phyloP scores from a whole-genome alignment of 202 grass and related monocot species.

The Cymbopogon flexuosus region DNA sequence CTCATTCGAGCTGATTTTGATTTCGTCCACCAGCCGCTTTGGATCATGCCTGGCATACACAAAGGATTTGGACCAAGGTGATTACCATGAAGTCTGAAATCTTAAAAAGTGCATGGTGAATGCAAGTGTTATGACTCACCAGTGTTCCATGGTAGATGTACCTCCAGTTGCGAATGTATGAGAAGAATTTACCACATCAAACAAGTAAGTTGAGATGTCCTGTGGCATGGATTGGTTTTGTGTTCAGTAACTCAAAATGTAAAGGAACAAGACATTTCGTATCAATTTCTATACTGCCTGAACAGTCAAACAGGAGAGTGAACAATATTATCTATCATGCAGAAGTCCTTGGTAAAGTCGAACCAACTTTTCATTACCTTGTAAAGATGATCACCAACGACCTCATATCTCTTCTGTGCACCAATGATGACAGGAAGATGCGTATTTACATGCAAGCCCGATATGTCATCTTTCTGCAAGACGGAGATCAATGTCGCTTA shows the following conservation, averaged over 20 bases:
- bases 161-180: conserved; percentile 67
- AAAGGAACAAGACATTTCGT: not conserved
- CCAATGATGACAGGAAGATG: conserved; percentile 57
- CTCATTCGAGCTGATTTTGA: conserved; percentile 50
- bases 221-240: conserved; percentile 21
- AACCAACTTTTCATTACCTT: conserved; percentile 37
- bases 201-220: conserved; percentile 54
- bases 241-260: conserved; percentile 9
- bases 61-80: not conserved
- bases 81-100: not conserved
- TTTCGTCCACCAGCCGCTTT: conserved; percentile 48
- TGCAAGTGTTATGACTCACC: conserved; percentile 19
- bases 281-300: not conserved
- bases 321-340: not conserved
- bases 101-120: not conserved
- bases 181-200: conserved; percentile 54
- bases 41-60: conserved; percentile 36
- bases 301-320: not conserved
- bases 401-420: conserved; percentile 57
- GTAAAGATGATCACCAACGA: conserved; percentile 57
- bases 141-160: conserved; percentile 59
- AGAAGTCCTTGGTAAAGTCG: not conserved
- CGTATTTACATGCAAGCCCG: conserved; percentile 57
- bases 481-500: not conserved
- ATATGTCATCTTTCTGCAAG: conserved; percentile 59